phyloP scores from a whole-genome alignment of 106 monocot species.

The Iris macrosiphon region DNA sequence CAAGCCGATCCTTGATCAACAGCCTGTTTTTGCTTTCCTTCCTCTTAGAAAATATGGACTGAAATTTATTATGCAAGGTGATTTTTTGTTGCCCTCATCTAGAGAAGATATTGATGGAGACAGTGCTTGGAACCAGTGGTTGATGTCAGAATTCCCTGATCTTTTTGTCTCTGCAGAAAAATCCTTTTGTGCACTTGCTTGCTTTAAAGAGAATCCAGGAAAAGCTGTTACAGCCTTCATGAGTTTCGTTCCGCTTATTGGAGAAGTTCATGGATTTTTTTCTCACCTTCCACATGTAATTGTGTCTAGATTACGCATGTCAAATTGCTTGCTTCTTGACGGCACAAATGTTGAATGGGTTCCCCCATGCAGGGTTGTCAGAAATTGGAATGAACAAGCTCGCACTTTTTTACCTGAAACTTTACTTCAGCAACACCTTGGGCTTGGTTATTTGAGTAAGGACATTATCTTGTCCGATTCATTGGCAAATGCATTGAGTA shows the following conservation, averaged over 20 bases:
- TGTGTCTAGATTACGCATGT: constrained; percentile 35
- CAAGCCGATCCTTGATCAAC: constrained; percentile 27
- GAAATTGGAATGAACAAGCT: constrained; percentile 43
- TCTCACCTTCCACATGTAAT: constrained; percentile 54
- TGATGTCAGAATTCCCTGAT: constrained; percentile 46
- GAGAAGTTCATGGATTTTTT: constrained; percentile 73
- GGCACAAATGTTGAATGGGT: constrained; percentile 34
- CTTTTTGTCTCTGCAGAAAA: constrained; percentile 49
- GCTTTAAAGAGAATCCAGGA: constrained; percentile 37
- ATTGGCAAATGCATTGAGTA: constrained; percentile 42
- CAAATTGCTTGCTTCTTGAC: constrained; percentile 51
- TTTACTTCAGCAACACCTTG: constrained; percentile 51
- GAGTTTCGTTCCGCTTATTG: constrained; percentile 56
- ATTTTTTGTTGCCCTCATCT: constrained; percentile 66
- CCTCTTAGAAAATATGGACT: constrained; percentile 62
- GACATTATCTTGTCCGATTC: constrained; percentile 45
- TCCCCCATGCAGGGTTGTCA: constrained; percentile 46
- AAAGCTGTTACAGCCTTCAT: constrained; percentile 51
- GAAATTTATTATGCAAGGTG: constrained; percentile 64
- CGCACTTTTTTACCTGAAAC: constrained; percentile 27
- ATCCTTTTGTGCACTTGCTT: constrained; percentile 39
- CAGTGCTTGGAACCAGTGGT: constrained; percentile 76
- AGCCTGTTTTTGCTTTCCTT: constrained; percentile 73
- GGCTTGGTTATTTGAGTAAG: constrained; percentile 38
- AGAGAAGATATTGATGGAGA: constrained; percentile 69